A percentile compares a stretch with the other conserved stretches of the same genome.
Evolutionary conservation across 176 grass and related monocot genomes (phyloP).

Genomic region (Alloteropsis semialata): DNA sequence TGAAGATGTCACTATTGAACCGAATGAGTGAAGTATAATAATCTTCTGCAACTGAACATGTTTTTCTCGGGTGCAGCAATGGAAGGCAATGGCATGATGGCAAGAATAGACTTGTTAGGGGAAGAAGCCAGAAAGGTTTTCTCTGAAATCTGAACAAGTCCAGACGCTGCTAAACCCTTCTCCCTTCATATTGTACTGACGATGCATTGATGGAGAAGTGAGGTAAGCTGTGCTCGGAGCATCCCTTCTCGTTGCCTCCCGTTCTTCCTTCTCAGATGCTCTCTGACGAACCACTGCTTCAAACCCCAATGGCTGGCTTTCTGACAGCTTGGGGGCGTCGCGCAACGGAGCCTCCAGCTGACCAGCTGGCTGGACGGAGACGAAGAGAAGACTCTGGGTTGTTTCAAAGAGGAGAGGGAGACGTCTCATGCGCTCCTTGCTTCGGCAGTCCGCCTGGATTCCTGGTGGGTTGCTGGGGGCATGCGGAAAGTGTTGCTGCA

Average conservation of each 20-base stretch:
- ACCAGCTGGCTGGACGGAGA: background rate
- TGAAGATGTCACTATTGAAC: background rate
- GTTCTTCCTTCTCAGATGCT: background rate
- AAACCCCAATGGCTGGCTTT: slow-evolving; percentile 24
- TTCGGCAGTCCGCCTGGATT: slow-evolving; percentile 28
- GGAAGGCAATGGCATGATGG: background rate
- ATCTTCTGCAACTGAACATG: background rate
- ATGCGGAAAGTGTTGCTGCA: slow-evolving; percentile 15
- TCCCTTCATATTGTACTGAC: background rate
- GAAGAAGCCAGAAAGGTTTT: background rate
- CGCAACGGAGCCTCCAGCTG: background rate
- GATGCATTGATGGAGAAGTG: background rate
- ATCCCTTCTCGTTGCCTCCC: background rate
- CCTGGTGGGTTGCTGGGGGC: slow-evolving; percentile 9
- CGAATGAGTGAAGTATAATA: background rate
- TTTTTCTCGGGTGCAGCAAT: background rate
- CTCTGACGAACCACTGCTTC: background rate
- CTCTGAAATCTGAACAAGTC: background rate
- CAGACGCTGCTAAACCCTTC: background rate
- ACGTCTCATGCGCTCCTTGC: slow-evolving; percentile 36
- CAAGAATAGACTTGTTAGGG: background rate
- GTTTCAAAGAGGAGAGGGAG: slow-evolving; percentile 1
- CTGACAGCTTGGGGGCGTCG: background rate
- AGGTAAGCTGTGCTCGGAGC: background rate
- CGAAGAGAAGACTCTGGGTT: background rate